These are phyloP conservation scores for Raphanus sativus DNA, from an alignment of 345 rosid genomes.

Conservation along the genomic window DNA sequence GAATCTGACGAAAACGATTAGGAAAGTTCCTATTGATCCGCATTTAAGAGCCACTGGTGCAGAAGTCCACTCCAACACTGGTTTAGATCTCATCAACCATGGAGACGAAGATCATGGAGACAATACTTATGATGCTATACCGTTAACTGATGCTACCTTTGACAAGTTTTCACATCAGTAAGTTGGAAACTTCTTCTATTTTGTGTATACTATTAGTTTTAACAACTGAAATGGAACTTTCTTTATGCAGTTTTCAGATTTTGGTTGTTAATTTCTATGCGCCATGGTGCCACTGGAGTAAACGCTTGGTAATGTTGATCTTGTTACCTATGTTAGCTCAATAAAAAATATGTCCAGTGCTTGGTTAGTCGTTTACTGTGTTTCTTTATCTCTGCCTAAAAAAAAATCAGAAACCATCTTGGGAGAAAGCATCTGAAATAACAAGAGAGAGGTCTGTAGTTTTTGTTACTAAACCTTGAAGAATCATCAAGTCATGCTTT, in stretches of 20 bases:
- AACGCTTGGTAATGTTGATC: conserved; percentile 65
- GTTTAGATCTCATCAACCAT: conserved; percentile 64
- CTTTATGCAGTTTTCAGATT: conserved; percentile 65
- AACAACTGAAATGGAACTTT: conserved; percentile 11
- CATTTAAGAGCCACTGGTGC: conserved; percentile 65
- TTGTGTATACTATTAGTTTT: neutral
- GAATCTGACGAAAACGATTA: conserved; percentile 85
- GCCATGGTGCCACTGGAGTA: conserved; percentile 97
- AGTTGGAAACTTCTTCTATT: conserved; percentile 33
- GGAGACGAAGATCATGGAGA: conserved; percentile 72
- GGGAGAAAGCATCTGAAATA: conserved; percentile 86
- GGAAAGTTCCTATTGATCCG: conserved; percentile 73
- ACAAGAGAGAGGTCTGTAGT: conserved; percentile 63
- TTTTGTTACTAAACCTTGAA: neutral
- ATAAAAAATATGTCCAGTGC: neutral
- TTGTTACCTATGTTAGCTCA: neutral
- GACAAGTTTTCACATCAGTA: conserved; percentile 69
- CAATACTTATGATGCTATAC: conserved; percentile 49
- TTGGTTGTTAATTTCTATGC: conserved; percentile 88
- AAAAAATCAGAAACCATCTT: conserved; percentile 75
- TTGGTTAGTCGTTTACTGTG: neutral
- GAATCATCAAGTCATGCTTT: neutral
- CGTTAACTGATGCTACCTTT: conserved; percentile 56
- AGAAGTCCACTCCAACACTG: conserved; percentile 66
- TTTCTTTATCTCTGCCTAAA: conserved; percentile 2